Conservation (phyloP, 352 stramenopile genomes). For the Pythium dissimile region DNA sequence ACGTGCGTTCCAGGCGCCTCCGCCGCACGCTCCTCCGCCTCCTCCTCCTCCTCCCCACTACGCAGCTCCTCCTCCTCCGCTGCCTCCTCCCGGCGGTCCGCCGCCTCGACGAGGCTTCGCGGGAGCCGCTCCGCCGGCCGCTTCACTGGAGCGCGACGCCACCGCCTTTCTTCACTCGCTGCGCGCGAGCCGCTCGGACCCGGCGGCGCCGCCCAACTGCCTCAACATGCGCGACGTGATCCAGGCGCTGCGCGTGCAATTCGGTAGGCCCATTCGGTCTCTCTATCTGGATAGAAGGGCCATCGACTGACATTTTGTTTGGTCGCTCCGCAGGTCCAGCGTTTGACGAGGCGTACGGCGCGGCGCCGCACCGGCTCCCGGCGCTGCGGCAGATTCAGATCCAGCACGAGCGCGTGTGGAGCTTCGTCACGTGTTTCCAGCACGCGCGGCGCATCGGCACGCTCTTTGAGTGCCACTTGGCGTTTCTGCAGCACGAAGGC, state of each 20-base stretch:
- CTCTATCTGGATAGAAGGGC: too few species aligned
- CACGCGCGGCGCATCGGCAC: slow-evolving; percentile 72
- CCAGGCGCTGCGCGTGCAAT: slow-evolving; percentile 59
- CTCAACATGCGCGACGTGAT: slow-evolving; percentile 43
- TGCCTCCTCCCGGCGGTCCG: slow-evolving; percentile 2
- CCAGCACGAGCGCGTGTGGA: slow-evolving; percentile 76
- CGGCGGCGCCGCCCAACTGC: slow-evolving; percentile 45
- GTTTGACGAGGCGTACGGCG: slow-evolving; percentile 54
- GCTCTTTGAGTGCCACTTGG: slow-evolving; percentile 65
- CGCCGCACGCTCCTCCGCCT: neutral
- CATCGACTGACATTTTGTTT: slow-evolving; percentile 4
- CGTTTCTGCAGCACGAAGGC: slow-evolving; percentile 65
- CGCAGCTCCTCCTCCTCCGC: neutral
- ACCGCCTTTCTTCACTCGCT: slow-evolving; percentile 57
- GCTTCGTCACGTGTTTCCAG: slow-evolving; percentile 73
- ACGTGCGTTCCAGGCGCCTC: neutral
- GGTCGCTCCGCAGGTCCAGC: slow-evolving; percentile 28
- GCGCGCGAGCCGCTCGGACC: slow-evolving; percentile 46
- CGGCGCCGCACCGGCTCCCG: slow-evolving; percentile 38
- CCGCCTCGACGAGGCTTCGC: slow-evolving; percentile 1
- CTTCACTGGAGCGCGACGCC: slow-evolving; percentile 41
- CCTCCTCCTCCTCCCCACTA: neutral
- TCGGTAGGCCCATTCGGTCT: slow-evolving; percentile 37
- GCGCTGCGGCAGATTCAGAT: slow-evolving; percentile 52
- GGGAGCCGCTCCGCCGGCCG: neutral